Evolutionary conservation across 1,284 basidiomycete genomes (phyloP).

Genomic region (Veloporphyrellus conicus): DNA sequence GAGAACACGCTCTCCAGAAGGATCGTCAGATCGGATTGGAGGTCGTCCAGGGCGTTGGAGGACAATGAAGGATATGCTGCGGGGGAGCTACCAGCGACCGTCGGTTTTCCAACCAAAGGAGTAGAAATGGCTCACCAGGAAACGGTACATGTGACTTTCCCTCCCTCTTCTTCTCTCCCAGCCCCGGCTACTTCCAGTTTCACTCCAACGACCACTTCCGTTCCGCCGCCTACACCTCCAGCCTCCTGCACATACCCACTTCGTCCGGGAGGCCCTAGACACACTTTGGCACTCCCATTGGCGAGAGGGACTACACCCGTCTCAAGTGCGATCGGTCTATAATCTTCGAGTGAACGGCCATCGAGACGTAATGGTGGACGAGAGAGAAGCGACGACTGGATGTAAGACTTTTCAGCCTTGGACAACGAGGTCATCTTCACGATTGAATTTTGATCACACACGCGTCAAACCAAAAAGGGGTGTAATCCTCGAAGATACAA

Average conservation of each 20-base stretch:
- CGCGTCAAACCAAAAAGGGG: too few species aligned
- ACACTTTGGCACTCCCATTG: constrained; percentile 72
- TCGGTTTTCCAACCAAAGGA: constrained; percentile 5
- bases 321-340: constrained; percentile 63
- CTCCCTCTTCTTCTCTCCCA: constrained; percentile 50
- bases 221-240: constrained; percentile 24
- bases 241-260: constrained; percentile 43
- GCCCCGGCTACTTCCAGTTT: constrained; percentile 68
- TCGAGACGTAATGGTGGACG: too few species aligned
- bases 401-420: too few species aligned
- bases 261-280: constrained; percentile 56
- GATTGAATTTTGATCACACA: too few species aligned
- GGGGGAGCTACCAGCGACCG: constrained; percentile 56
- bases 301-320: constrained; percentile 71
- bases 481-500: too few species aligned
- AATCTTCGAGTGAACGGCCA: constrained; percentile 25
- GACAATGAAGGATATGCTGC: constrained; percentile 70
- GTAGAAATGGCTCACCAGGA: constrained; percentile 57
- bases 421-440: too few species aligned
- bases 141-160: constrained; percentile 60
- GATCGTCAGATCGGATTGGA: constrained; percentile 63
- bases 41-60: constrained; percentile 59
- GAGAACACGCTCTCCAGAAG: constrained; percentile 56
- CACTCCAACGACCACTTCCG: constrained; percentile 42
- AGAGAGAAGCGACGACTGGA: too few species aligned